phyloP scores from a whole-genome alignment of 495 filamentous ascomycete species.

The Glutinoglossum americanum region DNA sequence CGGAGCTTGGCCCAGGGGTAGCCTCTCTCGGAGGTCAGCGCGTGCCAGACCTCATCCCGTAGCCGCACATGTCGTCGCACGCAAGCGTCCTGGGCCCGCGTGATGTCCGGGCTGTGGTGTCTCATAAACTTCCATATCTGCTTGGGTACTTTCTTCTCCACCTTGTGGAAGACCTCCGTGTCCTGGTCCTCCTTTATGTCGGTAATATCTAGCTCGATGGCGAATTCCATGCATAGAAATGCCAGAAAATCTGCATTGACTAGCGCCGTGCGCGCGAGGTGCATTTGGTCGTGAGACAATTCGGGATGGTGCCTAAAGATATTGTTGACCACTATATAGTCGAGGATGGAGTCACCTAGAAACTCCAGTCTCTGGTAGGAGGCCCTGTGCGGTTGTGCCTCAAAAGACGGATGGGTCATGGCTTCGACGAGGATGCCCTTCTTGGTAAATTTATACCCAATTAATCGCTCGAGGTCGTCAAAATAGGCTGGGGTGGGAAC shows the following conservation, averaged over 20 bases:
- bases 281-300: conserved; percentile 46
- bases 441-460: conserved; percentile 53
- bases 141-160: conserved; percentile 3
- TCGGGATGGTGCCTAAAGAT: conserved; percentile 22
- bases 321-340: conserved; percentile 43
- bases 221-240: conserved; percentile 49
- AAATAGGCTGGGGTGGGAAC: conserved; percentile 12
- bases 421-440: conserved; percentile 58
- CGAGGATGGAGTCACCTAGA: conserved; percentile 71
- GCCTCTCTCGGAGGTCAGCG: conserved; percentile 21
- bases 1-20: conserved; percentile 64
- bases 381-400: conserved; percentile 23
- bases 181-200: conserved; percentile 11
- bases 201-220: conserved; percentile 14
- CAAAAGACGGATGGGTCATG: conserved; percentile 61
- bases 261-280: conserved; percentile 46
- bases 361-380: conserved; percentile 84
- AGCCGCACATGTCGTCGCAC: conserved; percentile 26
- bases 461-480: conserved; percentile 28
- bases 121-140: conserved; percentile 53
- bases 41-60: conserved; percentile 26
- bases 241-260: conserved; percentile 78
- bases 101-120: conserved; percentile 24
- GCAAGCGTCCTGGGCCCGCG: conserved; percentile 19
- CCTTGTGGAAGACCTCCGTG: neutral